These are phyloP conservation scores for Coprinopsis sp. DNA, from an alignment of 768 basidiomycete genomes.

Conservation along the genomic window DNA sequence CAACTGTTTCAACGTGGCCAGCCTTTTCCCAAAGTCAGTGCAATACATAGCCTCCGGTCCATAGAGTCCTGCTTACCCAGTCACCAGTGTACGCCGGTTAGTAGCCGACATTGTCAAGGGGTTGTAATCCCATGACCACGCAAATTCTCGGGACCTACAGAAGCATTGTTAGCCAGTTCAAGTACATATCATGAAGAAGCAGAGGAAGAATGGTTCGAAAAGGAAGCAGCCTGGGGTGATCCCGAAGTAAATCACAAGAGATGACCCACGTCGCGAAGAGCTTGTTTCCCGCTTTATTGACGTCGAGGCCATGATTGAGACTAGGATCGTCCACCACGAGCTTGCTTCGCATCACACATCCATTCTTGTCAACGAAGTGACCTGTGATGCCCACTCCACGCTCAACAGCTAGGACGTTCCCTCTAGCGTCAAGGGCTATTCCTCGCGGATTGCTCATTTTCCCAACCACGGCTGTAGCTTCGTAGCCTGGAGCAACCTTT, in stretches of 20 bases:
- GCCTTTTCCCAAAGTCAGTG: neutral
- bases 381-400: constrained; percentile 10
- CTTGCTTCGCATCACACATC: constrained; percentile 10
- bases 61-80: constrained; percentile 1
- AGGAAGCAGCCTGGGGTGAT: too few relatives aligned
- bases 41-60: neutral
- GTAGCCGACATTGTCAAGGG: constrained; percentile 4
- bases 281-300: constrained; percentile 4
- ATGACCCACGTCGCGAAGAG: constrained; percentile 9
- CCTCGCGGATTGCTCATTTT: constrained; percentile 9
- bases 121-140: constrained; percentile 12
- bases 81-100: constrained; percentile 7
- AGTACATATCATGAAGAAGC: neutral
- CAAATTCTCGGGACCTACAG: constrained; percentile 7
- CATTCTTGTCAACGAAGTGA: constrained; percentile 7
- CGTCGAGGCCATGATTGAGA: constrained; percentile 11
- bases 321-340: constrained; percentile 6
- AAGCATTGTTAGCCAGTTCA: neutral
- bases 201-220: too few relatives aligned
- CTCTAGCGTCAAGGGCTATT: constrained; percentile 7
- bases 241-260: too few relatives aligned
- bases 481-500: constrained; percentile 7
- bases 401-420: constrained; percentile 10
- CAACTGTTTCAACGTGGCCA: constrained; percentile 1
- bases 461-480: constrained; percentile 7